Evolutionary conservation across 345 rosid genomes (phyloP).

Genomic region (Lagerstroemia speciosa): DNA sequence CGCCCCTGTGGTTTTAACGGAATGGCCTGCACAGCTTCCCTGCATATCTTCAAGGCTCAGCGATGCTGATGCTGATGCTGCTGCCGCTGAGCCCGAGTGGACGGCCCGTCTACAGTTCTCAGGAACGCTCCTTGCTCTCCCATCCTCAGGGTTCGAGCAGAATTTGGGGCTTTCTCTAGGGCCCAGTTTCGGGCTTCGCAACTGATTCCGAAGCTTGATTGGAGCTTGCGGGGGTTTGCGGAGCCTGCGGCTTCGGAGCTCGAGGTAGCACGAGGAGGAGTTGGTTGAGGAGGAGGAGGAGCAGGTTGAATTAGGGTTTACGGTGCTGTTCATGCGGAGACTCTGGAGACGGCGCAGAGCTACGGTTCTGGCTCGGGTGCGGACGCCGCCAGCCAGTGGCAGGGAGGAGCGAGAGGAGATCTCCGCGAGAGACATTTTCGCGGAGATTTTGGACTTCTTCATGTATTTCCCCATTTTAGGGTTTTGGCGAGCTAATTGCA

Average conservation of each 20-base stretch:
- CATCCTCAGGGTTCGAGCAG: not conserved
- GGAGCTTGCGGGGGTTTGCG: conserved; percentile 40
- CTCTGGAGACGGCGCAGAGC: conserved; percentile 45
- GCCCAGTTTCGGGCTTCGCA: not conserved
- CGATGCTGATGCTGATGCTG: conserved; percentile 1
- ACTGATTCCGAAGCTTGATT: not conserved
- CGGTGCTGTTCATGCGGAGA: conserved; percentile 20
- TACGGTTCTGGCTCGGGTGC: conserved; percentile 72
- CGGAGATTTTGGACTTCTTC: conserved; percentile 53
- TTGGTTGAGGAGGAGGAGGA: too few species aligned
- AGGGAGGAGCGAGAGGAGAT: conserved; percentile 26
- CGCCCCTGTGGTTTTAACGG: conserved; percentile 5
- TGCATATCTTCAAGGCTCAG: conserved; percentile 9
- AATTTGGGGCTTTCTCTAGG: not conserved
- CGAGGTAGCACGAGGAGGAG: conserved; percentile 43
- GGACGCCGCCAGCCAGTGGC: conserved; percentile 54
- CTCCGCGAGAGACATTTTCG: conserved; percentile 54
- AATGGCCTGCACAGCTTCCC: conserved; percentile 9
- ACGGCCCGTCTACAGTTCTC: conserved; percentile 13
- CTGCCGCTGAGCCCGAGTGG: conserved; percentile 7
- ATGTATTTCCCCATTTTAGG: conserved; percentile 76
- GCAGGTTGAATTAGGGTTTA: conserved; percentile 9
- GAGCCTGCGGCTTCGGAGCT: conserved; percentile 90
- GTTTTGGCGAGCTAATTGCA: conserved; percentile 22
- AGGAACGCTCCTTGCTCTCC: not conserved